A percentile compares a stretch with the other conserved stretches of the same genome.
Conservation (phyloP, 192 early-diverging fungal species). For the Coemansia sp. region DNA sequence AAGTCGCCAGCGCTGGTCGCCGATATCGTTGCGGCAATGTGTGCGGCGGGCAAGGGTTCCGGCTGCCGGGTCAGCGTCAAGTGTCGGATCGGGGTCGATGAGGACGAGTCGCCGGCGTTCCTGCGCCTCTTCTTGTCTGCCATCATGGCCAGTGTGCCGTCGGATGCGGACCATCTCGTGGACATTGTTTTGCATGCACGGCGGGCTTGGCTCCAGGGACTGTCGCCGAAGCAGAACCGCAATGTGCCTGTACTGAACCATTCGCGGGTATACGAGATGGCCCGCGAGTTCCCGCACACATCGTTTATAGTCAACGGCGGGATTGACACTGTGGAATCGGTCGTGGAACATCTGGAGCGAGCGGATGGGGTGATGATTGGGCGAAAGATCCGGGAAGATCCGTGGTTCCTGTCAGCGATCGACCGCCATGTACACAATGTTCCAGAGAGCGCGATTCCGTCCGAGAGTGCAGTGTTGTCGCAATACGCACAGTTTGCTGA, state of each 20-base stretch:
- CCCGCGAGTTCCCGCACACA: constrained; percentile 51
- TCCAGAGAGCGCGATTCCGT: constrained; percentile 1
- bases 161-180: neutral
- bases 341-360: constrained; percentile 40
- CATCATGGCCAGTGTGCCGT: neutral
- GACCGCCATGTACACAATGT: constrained; percentile 44
- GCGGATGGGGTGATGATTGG: constrained; percentile 70
- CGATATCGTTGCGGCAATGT: constrained; percentile 55
- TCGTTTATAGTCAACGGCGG: constrained; percentile 64
- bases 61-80: constrained; percentile 60
- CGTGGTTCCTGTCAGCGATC: constrained; percentile 58
- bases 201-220: constrained; percentile 59
- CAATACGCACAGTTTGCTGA: constrained; percentile 29
- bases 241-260: constrained; percentile 60
- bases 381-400: constrained; percentile 60
- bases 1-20: constrained; percentile 55
- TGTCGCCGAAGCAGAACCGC: constrained; percentile 65
- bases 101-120: constrained; percentile 58
- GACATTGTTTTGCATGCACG: constrained; percentile 65
- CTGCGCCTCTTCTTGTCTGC: constrained; percentile 35
- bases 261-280: constrained; percentile 52
- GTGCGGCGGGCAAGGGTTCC: constrained; percentile 15
- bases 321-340: constrained; percentile 48
- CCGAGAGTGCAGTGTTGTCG: constrained; percentile 2
- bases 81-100: constrained; percentile 71